phyloP scores from a whole-genome alignment of 202 grass and related monocot species.

The Setaria viridis region DNA sequence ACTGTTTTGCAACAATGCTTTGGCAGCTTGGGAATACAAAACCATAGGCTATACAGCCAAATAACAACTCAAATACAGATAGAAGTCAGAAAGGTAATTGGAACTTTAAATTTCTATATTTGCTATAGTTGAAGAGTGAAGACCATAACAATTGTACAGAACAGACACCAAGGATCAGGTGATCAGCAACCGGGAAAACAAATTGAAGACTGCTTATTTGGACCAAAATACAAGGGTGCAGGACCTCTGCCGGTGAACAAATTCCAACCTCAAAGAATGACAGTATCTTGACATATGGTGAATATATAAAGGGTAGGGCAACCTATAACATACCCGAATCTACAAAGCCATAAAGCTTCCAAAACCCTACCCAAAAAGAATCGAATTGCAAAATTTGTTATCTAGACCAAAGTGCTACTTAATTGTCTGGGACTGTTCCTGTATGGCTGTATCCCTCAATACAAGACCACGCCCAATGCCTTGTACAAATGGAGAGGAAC shows the following conservation, averaged over 20 bases:
- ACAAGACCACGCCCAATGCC: constrained; percentile 18
- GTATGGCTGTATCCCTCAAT: neutral
- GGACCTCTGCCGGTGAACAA: neutral
- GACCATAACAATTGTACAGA: neutral
- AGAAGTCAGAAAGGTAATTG: neutral
- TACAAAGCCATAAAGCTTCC: constrained; percentile 33
- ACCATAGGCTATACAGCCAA: neutral
- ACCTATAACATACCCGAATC: constrained; percentile 31
- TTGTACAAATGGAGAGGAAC: constrained; percentile 42
- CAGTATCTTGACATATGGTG: constrained; percentile 17
- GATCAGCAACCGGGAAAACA: neutral
- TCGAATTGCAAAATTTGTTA: constrained; percentile 45
- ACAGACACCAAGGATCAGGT: neutral
- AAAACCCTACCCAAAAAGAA: constrained; percentile 23
- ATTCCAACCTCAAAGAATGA: constrained; percentile 37
- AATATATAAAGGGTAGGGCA: constrained; percentile 32
- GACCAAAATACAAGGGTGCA: constrained; percentile 33
- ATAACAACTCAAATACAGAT: neutral
- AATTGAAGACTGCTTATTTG: constrained; percentile 14
- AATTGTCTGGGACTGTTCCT: neutral
- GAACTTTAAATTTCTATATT: neutral
- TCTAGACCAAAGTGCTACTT: constrained; percentile 34
- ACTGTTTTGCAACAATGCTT: neutral
- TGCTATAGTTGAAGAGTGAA: neutral
- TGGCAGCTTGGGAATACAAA: neutral